Conservation (phyloP, 352 stramenopile genomes). For the Saprolegnia parasitica region DNA sequence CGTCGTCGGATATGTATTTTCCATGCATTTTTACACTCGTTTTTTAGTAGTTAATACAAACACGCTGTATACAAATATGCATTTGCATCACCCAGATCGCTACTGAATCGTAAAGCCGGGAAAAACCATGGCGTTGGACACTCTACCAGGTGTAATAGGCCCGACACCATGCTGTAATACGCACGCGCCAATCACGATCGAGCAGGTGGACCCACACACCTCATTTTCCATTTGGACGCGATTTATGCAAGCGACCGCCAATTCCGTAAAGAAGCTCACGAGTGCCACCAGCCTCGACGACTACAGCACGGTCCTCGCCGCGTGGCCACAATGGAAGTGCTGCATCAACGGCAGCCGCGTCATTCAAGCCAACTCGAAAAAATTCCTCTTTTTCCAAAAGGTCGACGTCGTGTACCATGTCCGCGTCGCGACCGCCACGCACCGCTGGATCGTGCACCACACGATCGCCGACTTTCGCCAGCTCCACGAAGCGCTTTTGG, state of each 20-base stretch:
- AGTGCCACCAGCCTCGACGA: neutral
- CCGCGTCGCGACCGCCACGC: neutral
- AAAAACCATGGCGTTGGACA: no score
- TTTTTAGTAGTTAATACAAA: no score
- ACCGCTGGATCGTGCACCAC: neutral
- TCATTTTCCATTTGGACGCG: neutral
- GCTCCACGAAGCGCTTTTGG: neutral
- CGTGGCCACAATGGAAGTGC: neutral
- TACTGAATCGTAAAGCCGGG: no score
- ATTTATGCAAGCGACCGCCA: neutral
- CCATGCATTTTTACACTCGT: no score
- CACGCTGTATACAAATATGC: no score
- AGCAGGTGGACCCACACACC: no score
- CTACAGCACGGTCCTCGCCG: neutral
- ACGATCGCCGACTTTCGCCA: neutral
- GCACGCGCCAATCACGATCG: no score
- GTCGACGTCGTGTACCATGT: neutral
- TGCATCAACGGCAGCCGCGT: neutral
- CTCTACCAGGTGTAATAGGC: no score
- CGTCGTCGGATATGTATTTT: no score
- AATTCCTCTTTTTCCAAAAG: neutral
- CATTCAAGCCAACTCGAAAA: neutral
- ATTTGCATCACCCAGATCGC: no score
- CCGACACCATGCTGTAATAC: no score
- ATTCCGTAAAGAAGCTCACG: no score